phyloP scores from a whole-genome alignment of 2,329 filamentous ascomycete species.

The Samsoniella hepiali region DNA sequence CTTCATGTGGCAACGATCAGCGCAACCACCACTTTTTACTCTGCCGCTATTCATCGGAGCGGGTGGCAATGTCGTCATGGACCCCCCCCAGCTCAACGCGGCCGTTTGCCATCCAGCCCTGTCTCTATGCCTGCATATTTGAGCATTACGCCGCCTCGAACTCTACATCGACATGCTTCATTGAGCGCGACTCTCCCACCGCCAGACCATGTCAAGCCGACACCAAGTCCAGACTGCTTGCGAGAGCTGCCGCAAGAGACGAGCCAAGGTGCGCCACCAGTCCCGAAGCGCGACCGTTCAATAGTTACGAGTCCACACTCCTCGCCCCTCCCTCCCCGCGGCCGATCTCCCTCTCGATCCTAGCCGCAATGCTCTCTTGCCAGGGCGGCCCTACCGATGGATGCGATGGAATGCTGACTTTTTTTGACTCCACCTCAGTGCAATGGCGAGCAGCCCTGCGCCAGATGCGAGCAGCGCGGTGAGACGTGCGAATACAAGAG shows the following conservation, averaged over 20 bases:
- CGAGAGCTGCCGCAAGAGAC: conserved; percentile 20
- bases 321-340: too few species aligned
- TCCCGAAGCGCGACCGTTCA: too few species aligned
- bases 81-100: background rate
- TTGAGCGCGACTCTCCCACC: background rate
- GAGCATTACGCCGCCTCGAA: background rate
- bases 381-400: too few species aligned
- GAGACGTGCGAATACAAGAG: conserved; percentile 18
- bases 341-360: too few species aligned
- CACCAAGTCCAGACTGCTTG: conserved; percentile 16
- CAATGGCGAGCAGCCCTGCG: conserved; percentile 17
- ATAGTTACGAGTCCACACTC: too few species aligned
- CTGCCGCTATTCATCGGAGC: background rate
- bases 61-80: background rate
- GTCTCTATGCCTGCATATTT: too few species aligned
- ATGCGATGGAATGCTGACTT: background rate
- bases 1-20: background rate
- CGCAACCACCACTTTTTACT: background rate
- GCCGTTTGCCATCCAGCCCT: background rate
- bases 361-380: too few species aligned
- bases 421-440: conserved; percentile 6
- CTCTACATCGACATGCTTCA: background rate
- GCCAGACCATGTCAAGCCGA: background rate
- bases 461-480: conserved; percentile 6
- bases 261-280: conserved; percentile 18